These are phyloP conservation scores for Phytophthora ohioensis DNA, from an alignment of 352 stramenopile genomes.

Conservation along the genomic window DNA sequence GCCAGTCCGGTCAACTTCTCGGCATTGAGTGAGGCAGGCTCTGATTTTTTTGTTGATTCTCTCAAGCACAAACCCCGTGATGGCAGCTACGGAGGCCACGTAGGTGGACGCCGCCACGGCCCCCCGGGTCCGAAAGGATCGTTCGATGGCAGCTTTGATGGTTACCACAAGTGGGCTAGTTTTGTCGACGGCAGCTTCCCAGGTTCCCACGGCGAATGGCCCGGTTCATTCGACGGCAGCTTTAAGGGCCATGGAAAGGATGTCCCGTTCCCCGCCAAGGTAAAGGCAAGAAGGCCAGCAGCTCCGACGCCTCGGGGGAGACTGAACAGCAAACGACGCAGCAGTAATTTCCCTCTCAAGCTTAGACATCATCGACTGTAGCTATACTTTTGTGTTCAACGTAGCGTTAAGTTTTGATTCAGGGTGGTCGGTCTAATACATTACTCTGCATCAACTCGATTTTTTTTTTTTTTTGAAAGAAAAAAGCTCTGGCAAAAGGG, in stretches of 20 bases:
- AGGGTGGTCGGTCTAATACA: too few relatives aligned
- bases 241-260: conserved; percentile 18
- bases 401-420: neutral
- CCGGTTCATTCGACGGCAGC: conserved; percentile 24
- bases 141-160: neutral
- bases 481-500: too few relatives aligned
- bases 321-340: conserved; percentile 18
- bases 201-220: conserved; percentile 4
- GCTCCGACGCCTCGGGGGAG: neutral
- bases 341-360: conserved; percentile 5
- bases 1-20: conserved; percentile 27
- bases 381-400: neutral
- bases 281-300: conserved; percentile 13
- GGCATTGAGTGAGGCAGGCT: conserved; percentile 4
- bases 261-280: conserved; percentile 16
- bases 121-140: neutral
- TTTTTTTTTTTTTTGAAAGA: too few relatives aligned
- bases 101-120: neutral
- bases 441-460: too few relatives aligned
- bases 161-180: neutral
- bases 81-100: neutral
- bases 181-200: conserved; percentile 13
- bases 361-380: conserved; percentile 1
- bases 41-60: conserved; percentile 2
- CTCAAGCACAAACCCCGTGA: conserved; percentile 24